Evolutionary conservation across 140 eudicot species (phyloP), one percentile per base, ranked within the genome.

Genomic region (Anethum foeniculum): DNA sequence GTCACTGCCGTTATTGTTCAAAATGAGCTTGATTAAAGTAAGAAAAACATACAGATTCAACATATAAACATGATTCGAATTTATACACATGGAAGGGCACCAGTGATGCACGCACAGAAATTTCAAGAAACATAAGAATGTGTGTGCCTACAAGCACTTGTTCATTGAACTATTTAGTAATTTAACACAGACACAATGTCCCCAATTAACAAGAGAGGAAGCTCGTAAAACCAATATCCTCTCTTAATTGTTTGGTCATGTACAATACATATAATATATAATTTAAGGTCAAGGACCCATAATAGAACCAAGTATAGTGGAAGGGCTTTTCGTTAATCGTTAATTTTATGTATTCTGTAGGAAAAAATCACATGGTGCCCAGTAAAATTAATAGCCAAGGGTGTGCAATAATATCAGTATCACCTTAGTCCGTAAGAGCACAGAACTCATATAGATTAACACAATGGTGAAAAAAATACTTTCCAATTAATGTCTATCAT

Each of bases 1-100:
- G 85, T 82, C 80, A 92, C 97, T 92, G 93, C 89, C 79, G 85
- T 21, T 44, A 73, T 77, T 75, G 43, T 85, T 77, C 65, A 81
- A 21, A 36, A 71, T 27, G 51, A 68, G 56, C 56, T 34, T 14
- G 43, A 44, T 7, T 21, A 74, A n/a, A 21, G 16, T 39, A 39
- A n/a, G 30, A 39, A 74, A 43, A 38, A 39, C 14, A 34, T 39
- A 72, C 13, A 5, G 32, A 39, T 72, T 16, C 32, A 72, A 72
- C 41, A 38, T 25, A 38, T 62, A 72, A 39, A 72, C 49, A 15
- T 38, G 27, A 21, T 62, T 27, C 25, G 3, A 39, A 39, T 39
- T 62, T 11, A 62, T 1, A 11, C 28, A n/a, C 36, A 62, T 62
- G 71, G 36, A 27, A 62, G 71, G 71, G 36, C 71, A 62, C 71